These are phyloP conservation scores for Pouteria campechiana DNA, from an alignment of 179 eudicot species.

Conservation along the genomic window DNA sequence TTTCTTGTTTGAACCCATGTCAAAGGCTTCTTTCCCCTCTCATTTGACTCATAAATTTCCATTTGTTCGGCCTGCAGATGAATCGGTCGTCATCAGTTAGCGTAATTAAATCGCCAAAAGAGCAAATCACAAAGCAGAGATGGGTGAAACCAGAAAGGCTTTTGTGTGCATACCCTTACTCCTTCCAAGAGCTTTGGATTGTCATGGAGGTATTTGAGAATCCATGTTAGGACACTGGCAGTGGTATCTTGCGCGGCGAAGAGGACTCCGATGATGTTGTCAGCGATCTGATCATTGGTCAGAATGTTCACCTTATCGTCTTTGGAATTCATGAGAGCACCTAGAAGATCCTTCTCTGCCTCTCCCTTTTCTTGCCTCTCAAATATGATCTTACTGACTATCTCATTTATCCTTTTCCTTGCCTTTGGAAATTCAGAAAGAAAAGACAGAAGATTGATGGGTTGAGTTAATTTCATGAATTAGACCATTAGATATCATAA, in stretches of 20 bases:
- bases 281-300: conserved; percentile 52
- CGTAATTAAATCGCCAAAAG: no score
- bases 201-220: conserved; percentile 65
- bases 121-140: background rate
- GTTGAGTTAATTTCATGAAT: background rate
- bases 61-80: conserved; percentile 70
- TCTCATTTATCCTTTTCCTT: conserved; percentile 39
- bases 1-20: conserved; percentile 70
- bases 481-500: background rate
- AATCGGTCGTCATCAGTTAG: background rate
- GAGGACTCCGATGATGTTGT: conserved; percentile 74
- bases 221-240: conserved; percentile 89
- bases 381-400: conserved; percentile 44
- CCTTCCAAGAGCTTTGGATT: conserved; percentile 31
- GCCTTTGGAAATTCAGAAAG: conserved; percentile 27
- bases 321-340: conserved; percentile 53
- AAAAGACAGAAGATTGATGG: background rate
- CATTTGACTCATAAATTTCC: conserved; percentile 33
- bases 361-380: conserved; percentile 54
- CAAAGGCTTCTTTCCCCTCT: conserved; percentile 29
- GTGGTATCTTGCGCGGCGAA: conserved; percentile 96
- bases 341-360: conserved; percentile 40
- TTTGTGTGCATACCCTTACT: conserved; percentile 37
- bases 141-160: background rate
- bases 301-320: conserved; percentile 44